Evolutionary conservation across 805 yeast genomes (phyloP), one percentile per base, ranked within the genome.

Genomic region (Wickerhamomyces chaumierensis): DNA sequence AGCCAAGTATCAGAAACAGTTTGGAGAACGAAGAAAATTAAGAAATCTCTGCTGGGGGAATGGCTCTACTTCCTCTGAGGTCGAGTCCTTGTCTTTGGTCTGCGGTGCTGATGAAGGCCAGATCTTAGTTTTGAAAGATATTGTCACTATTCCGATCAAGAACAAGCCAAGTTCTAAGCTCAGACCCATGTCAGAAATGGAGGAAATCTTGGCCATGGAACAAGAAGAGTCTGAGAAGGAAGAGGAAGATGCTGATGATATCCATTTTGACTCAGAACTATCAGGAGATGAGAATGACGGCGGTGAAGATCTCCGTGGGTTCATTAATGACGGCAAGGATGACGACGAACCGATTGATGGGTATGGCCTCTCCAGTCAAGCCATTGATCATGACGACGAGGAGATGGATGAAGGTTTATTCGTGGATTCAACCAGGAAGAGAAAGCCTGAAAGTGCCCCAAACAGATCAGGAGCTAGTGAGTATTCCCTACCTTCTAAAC

Each of bases 291-390:
- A 42, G 6, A 39, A 28, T n/a, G 45, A 39, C 3, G 57, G 48
- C n/a, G 47, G 41, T 9, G 55, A 48, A 7, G 61, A 57, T 16
- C 46, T 47, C 13, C 49, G 61, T 23, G 64, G 59, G 5, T 64
- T 57, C 18, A 31, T 31, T 31, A 68, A 73, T 19, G 75, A 72
- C 20, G 87, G 79, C 50, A 86, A 75, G 45, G 85, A 77, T 37
- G 75, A 71, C 8, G 33, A 12, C 11, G 12, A n/a, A 5, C 18
- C 9, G 33, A 25, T 8, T 4, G 12, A 14, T 8, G 29, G 29
- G n/a, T 25, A 25, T 21, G 64, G 59, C 7, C 63, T 57, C 18
- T 8, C 5, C 28, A 68, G 73, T 18, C 75, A 72, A 20, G 87
- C 79, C 51, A 86, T 75, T 45, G 85, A 77, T 37, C 75, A 71